Evolutionary conservation across 768 basidiomycete genomes (phyloP).

Genomic region (Leccinum disarticulatum): DNA sequence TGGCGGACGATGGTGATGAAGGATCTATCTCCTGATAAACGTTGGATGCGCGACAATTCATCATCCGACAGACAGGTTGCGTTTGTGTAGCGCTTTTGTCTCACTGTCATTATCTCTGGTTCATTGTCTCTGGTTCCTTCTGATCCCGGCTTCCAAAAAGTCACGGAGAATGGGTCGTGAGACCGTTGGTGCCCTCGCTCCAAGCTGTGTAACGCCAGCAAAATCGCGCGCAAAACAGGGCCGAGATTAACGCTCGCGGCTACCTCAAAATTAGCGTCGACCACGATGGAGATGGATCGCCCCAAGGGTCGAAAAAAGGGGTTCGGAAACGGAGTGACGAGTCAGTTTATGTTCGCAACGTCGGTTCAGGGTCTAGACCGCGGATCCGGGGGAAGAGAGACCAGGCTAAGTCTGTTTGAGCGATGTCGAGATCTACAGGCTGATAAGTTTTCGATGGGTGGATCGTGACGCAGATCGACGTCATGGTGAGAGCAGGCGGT

Average conservation of each 20-base stretch:
- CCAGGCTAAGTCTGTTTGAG: not conserved
- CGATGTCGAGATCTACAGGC: not conserved
- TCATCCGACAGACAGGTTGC: not conserved
- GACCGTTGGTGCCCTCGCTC: not conserved
- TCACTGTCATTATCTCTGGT: not conserved
- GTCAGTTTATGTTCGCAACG: not conserved
- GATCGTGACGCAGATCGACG: not conserved
- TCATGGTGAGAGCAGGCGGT: not conserved
- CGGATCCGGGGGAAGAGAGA: not conserved
- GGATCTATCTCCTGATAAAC: conserved; percentile 5
- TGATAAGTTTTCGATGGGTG: not conserved
- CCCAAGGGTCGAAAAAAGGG: not conserved
- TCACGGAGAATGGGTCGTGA: not conserved
- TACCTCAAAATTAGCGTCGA: not conserved
- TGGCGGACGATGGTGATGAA: not conserved
- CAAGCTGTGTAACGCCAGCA: not conserved
- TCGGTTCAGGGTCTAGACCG: not conserved
- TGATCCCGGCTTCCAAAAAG: not conserved
- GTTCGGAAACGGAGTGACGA: not conserved
- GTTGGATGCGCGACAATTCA: conserved; percentile 1
- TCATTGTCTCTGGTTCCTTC: not conserved
- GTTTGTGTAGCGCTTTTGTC: not conserved
- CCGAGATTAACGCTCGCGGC: not conserved
- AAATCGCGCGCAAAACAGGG: not conserved
- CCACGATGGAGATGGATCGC: not conserved